A percentile compares a stretch with the other conserved stretches of the same genome.
Conservation (phyloP, 257 asterid species). For the Solanum sejunctum region DNA sequence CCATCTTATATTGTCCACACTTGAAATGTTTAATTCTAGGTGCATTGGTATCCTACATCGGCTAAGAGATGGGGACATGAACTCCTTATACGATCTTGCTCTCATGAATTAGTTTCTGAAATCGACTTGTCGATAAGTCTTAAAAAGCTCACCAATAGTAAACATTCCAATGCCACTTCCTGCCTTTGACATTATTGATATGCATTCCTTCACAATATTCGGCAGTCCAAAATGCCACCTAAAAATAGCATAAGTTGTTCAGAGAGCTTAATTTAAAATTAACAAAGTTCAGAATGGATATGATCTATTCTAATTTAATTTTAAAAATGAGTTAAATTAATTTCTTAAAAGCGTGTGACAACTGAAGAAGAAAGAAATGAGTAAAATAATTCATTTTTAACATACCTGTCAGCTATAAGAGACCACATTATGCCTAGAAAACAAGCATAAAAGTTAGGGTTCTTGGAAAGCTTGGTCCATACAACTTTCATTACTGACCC, state of each 20-base stretch:
- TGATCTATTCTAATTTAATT: too few species aligned
- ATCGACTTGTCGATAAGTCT: too few species aligned
- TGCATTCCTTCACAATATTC: slow-evolving; percentile 43
- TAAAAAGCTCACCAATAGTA: slow-evolving; percentile 35
- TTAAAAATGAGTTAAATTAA: too few species aligned
- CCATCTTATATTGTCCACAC: neutral
- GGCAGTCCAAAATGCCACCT: slow-evolving; percentile 75
- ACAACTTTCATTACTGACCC: slow-evolving; percentile 32
- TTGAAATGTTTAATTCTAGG: neutral
- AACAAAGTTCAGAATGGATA: neutral
- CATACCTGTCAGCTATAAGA: slow-evolving; percentile 38
- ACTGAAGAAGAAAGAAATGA: too few species aligned
- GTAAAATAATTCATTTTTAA: neutral
- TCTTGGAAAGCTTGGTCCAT: slow-evolving; percentile 29
- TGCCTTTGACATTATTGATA: slow-evolving; percentile 59
- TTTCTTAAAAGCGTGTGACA: too few species aligned
- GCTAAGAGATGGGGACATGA: neutral
- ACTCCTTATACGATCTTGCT: neutral
- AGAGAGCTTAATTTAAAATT: neutral
- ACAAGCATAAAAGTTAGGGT: slow-evolving; percentile 62
- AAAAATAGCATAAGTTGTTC: neutral
- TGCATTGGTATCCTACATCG: neutral
- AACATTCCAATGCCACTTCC: slow-evolving; percentile 79
- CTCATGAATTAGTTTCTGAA: neutral
- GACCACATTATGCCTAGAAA: slow-evolving; percentile 61